Evolutionary conservation across 2,329 filamentous ascomycete species (phyloP), one percentile per base, ranked within the genome.

Genomic region (Lasiodiplodia sp.): DNA sequence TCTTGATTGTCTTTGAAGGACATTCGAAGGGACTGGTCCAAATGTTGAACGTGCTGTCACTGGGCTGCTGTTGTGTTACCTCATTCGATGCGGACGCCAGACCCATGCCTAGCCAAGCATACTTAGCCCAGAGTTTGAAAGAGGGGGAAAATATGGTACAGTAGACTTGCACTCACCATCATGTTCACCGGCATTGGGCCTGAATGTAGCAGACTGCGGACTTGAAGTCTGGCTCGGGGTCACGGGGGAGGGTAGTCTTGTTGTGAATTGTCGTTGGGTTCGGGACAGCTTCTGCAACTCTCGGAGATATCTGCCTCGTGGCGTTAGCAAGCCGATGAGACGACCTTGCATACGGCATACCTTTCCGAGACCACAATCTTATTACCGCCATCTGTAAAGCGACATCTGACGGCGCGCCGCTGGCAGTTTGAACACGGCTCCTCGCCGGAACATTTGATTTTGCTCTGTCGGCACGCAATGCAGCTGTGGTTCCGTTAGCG

Each of bases 391-490:
- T 57, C 55, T 37, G 55, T 38, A n/a, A 57, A 57, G 14, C 55
- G 31, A n/a, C 55, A 57, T n/a, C 16, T 38, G 55, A 57, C 21
- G 34, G 38, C 10, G 10, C 55, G 55, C 3, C 55, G 55, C 18
- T 57, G 55, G 55, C 55, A 57, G 55, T 57, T 57, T 14, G 11
- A n/a, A 28, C 55, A 57, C 12, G 55, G 55, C 31, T 38, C 55
- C 21, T 57, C 55, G n/a, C 55, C 55, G 2, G 55, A 57, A 18
- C 55, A 57, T 57, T 57, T 57, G 3, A 57, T 57, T 38, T 57
- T 57, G 16, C 55, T 57, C 18, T 57, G 55, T 14, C 55, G 55
- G 55, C 55, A 57, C 31, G 55, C 55, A 16, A 57, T 21, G 6
- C 55, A 57, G 14, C 31, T 57, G 31, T 34, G 31, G 5, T 28